A percentile compares a stretch with the other conserved stretches of the same genome.
Evolutionary conservation across 2,329 filamentous ascomycete genomes (phyloP).

Genomic region (Calycina herbarum): DNA sequence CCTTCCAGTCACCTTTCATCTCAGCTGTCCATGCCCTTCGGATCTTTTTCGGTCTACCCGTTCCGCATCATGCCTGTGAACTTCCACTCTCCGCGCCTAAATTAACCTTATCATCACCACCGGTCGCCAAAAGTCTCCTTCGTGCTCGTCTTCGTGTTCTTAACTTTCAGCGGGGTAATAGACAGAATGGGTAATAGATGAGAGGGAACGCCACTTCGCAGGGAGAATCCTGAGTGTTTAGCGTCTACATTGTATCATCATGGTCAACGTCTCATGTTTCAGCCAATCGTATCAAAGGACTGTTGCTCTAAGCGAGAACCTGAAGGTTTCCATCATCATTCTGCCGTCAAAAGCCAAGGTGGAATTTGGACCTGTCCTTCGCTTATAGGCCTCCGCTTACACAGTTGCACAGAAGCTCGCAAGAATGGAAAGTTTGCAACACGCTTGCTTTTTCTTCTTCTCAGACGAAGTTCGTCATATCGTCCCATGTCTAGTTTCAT

Average conservation of each 20-base stretch:
- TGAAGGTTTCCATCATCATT: neutral
- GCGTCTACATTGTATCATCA: neutral
- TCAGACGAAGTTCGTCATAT: neutral
- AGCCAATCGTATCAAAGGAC: neutral
- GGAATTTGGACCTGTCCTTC: neutral
- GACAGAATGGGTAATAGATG: neutral
- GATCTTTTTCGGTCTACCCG: conserved; percentile 1
- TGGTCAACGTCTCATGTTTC: conserved; percentile 9
- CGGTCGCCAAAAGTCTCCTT: neutral
- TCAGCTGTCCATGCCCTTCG: neutral
- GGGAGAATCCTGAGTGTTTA: neutral
- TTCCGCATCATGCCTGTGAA: neutral
- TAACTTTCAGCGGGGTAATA: neutral
- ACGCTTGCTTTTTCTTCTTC: neutral
- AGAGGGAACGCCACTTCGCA: neutral
- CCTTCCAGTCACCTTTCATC: neutral
- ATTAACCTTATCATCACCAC: neutral
- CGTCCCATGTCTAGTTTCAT: neutral
- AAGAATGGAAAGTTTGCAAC: neutral
- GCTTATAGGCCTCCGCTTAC: neutral
- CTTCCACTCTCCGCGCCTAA: neutral
- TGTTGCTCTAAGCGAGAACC: no score
- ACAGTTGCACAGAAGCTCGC: neutral
- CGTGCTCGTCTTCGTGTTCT: neutral
- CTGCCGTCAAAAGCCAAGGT: neutral